A percentile compares a stretch with the other conserved stretches of the same genome.
Evolutionary conservation across 495 filamentous ascomycete genomes (phyloP).

Genomic region (Penicillium ucsense): DNA sequence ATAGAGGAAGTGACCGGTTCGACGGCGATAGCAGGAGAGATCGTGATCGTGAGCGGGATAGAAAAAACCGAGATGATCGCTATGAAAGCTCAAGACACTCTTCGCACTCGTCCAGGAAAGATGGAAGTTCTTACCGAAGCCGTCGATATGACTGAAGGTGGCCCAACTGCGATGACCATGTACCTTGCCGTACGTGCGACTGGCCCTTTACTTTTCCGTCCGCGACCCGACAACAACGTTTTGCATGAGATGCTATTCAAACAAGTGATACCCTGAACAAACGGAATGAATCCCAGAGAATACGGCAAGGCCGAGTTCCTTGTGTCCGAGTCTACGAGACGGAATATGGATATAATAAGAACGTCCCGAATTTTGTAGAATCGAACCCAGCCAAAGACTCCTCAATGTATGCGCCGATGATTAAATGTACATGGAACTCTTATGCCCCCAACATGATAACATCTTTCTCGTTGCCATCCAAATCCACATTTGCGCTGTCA

Average conservation of each 20-base stretch:
- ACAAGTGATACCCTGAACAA: slow-evolving; percentile 15
- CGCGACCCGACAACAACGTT: neutral
- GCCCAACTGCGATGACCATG: slow-evolving; percentile 1
- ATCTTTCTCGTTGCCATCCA: slow-evolving; percentile 34
- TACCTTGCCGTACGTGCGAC: slow-evolving; percentile 1
- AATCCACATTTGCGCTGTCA: slow-evolving; percentile 13
- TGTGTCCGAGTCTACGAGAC: neutral
- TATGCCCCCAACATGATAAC: slow-evolving; percentile 36
- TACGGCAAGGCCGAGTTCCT: no score
- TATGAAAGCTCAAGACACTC: slow-evolving; percentile 27
- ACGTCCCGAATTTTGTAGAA: neutral
- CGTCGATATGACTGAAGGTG: slow-evolving; percentile 21
- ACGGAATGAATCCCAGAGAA: neutral
- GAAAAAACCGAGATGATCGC: slow-evolving; percentile 23
- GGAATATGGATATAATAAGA: neutral
- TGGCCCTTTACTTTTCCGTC: no score
- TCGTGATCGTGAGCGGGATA: slow-evolving; percentile 24
- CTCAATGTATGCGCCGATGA: slow-evolving; percentile 20
- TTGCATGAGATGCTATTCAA: neutral
- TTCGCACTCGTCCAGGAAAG: slow-evolving; percentile 23
- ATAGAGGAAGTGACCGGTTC: slow-evolving; percentile 16
- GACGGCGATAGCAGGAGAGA: slow-evolving; percentile 25
- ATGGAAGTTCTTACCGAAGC: slow-evolving; percentile 25
- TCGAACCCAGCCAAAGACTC: slow-evolving; percentile 14
- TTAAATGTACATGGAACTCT: slow-evolving; percentile 16